Evolutionary conservation across 495 filamentous ascomycete genomes (phyloP).

Genomic region (Astrocystis sublimbata): DNA sequence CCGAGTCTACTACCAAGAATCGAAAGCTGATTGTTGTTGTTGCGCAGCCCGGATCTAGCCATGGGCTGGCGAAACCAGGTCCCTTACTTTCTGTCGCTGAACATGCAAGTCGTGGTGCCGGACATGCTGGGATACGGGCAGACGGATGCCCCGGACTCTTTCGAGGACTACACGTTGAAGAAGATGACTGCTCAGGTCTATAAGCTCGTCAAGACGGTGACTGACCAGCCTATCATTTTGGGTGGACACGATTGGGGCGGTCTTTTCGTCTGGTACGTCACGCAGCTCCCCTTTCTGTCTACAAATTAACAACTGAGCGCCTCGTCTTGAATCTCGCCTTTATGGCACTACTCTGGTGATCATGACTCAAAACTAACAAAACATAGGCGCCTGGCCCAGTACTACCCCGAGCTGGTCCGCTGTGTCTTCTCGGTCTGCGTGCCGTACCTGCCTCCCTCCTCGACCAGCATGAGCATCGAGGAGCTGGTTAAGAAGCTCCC

Average conservation of each 20-base stretch:
- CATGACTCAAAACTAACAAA: not conserved
- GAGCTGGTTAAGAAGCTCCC: constrained; percentile 60
- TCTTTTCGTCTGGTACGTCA: constrained; percentile 46
- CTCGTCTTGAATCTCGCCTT: not conserved
- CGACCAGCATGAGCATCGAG: constrained; percentile 52
- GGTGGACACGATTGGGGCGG: constrained; percentile 88
- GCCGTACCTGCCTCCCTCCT: constrained; percentile 59
- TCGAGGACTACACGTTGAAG: constrained; percentile 66
- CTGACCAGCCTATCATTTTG: constrained; percentile 51
- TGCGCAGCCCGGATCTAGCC: constrained; percentile 58
- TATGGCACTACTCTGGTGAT: not conserved
- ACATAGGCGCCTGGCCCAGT: constrained; percentile 60
- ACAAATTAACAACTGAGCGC: not conserved
- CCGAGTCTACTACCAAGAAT: not conserved
- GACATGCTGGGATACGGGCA: constrained; percentile 82
- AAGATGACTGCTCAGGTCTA: constrained; percentile 69
- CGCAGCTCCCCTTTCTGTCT: not conserved
- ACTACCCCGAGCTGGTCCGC: constrained; percentile 68
- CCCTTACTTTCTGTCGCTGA: constrained; percentile 66
- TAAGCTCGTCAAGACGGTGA: constrained; percentile 52
- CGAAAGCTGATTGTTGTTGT: constrained; percentile 1
- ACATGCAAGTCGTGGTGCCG: constrained; percentile 71
- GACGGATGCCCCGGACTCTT: constrained; percentile 60
- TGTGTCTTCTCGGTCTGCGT: constrained; percentile 80
- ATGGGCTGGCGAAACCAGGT: constrained; percentile 84